Base-by-base conservation (phyloP, 1,284 basidiomycete species). In the Wolfiporia cocos region DNA sequence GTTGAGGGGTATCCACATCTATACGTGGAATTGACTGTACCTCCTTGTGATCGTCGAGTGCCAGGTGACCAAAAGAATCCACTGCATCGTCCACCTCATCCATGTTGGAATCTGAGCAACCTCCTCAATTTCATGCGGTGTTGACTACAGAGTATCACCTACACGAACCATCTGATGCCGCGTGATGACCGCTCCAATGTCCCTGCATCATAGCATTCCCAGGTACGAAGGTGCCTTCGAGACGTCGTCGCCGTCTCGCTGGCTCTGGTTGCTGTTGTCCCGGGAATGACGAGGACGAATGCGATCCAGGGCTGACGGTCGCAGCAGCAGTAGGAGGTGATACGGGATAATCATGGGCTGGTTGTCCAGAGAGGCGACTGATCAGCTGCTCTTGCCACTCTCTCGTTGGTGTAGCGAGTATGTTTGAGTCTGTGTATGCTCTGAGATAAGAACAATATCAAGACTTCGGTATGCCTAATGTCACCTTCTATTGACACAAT, bases 1-100 rank as follows among this genome's bases (percentile, higher is more conserved):
- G 11, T 12, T 17, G 9, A 34, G 11, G 6, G 15, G 21, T 20
- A 34, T 5, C 17, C 29, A 26, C 4, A 39, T 39, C 17, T 11
- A 31, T 15, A n/a, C 3, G n/a, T 4, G 10, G 14, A 12, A 23
- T 9, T 10, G 3, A 4, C 48, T 55, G 9, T 49, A 83, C 85
- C 66, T 92, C 86, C 54, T 77, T 74, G 56, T 89, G 80, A 57
- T 92, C 88, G 50, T 91, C 85, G 32, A 92, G 64, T 2, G 86
- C 87, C n/a, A 92, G 61, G 53, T 86, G 81, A 3, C 89, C 87
- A 32, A 81, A 66, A n/a, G 74, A 68, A 47, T 84, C 78, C 2
- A 77, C 69, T 1, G 81, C 64, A 41, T 77, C 73, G 39, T 68
- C 55, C 15, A 59, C 63, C 4, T 69, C 62, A 28, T 65, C 64